These are phyloP conservation scores for Trapa bicornis DNA, from an alignment of 345 rosid species.

Conservation along the genomic window DNA sequence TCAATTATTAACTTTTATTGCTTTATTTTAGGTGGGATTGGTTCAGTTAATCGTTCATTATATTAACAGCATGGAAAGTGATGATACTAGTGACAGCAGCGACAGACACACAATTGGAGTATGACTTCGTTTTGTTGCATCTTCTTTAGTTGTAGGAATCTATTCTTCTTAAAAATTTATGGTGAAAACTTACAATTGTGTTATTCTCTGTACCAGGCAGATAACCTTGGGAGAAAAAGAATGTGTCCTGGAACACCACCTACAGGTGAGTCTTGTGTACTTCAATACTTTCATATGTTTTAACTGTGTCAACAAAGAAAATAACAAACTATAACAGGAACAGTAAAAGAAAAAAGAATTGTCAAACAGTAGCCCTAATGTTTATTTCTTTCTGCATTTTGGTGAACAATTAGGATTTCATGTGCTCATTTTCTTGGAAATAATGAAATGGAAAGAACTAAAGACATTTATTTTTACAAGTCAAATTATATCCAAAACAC, in stretches of 20 bases:
- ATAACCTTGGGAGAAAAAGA: constrained; percentile 50
- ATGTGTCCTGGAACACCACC: constrained; percentile 48
- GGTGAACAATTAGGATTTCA: background rate
- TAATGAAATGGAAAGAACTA: background rate
- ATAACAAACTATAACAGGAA: background rate
- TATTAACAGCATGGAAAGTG: constrained; percentile 50
- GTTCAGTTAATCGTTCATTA: background rate
- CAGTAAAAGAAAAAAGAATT: background rate
- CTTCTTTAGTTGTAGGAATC: background rate
- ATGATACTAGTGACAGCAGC: constrained; percentile 54
- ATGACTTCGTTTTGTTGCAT: background rate
- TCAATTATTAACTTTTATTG: background rate
- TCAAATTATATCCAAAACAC: background rate
- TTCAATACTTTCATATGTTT: background rate
- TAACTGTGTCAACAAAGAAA: background rate
- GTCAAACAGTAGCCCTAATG: background rate
- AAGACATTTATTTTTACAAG: background rate
- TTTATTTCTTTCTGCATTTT: background rate
- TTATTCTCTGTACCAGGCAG: constrained; percentile 33
- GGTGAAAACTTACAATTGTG: background rate
- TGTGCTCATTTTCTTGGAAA: background rate
- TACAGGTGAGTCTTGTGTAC: constrained; percentile 30
- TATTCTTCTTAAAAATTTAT: too few relatives aligned
- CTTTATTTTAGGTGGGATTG: background rate
- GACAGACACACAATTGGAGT: constrained; percentile 36